Conservation (phyloP, 805 yeast species). For the Saccharomycopsis guyanensis region DNA sequence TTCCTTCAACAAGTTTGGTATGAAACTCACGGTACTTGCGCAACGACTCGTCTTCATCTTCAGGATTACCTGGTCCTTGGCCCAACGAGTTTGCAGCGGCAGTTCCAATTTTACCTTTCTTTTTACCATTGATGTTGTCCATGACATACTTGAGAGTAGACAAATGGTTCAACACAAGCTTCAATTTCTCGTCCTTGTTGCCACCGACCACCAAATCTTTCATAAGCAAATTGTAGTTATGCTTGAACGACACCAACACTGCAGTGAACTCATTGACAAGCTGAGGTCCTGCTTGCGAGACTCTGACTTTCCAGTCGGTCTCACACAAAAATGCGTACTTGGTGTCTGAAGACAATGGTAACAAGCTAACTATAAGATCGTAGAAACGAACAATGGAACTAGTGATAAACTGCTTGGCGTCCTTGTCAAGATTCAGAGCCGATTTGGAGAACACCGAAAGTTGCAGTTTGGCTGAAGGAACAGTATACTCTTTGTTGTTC, state of each 20-base stretch:
- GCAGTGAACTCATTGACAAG: slow-evolving; percentile 32
- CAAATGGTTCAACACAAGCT: slow-evolving; percentile 47
- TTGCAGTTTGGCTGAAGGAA: slow-evolving; percentile 33
- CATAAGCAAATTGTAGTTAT: slow-evolving; percentile 26
- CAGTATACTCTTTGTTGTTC: slow-evolving; percentile 39
- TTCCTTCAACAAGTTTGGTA: neutral
- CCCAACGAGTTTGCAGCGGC: neutral
- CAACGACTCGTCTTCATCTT: slow-evolving; percentile 38
- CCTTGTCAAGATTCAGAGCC: slow-evolving; percentile 27
- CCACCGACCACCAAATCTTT: slow-evolving; percentile 45
- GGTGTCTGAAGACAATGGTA: slow-evolving; percentile 41
- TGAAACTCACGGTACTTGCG: slow-evolving; percentile 27
- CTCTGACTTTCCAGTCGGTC: slow-evolving; percentile 30
- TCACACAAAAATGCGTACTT: slow-evolving; percentile 34
- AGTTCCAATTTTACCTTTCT: slow-evolving; percentile 19
- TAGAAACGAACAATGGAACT: slow-evolving; percentile 2
- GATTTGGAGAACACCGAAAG: neutral
- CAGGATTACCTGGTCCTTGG: slow-evolving; percentile 14
- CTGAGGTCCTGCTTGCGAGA: slow-evolving; percentile 25
- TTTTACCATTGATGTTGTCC: slow-evolving; percentile 34
- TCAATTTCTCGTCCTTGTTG: slow-evolving; percentile 44
- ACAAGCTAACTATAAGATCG: slow-evolving; percentile 43
- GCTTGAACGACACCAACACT: slow-evolving; percentile 33
- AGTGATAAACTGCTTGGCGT: slow-evolving; percentile 22
- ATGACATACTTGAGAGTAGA: slow-evolving; percentile 42